phyloP scores from a whole-genome alignment of 768 basidiomycete genomes.

The Xanthoconium stramineum region DNA sequence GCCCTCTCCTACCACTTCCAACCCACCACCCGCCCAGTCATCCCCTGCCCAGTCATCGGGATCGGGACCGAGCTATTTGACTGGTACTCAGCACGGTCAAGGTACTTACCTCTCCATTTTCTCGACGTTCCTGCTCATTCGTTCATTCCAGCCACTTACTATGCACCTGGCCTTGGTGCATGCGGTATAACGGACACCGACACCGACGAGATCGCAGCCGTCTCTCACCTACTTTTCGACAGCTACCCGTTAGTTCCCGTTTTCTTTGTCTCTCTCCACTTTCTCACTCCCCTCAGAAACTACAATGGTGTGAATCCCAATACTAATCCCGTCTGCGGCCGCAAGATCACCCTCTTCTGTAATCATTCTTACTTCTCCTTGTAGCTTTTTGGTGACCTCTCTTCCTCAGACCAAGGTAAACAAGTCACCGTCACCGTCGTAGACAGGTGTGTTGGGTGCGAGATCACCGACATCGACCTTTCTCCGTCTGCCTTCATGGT shows the following conservation, averaged over 20 bases:
- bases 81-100: conserved; percentile 49
- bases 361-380: conserved; percentile 18
- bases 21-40: conserved; percentile 22
- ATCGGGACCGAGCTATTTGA: conserved; percentile 38
- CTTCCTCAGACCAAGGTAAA: conserved; percentile 48
- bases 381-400: conserved; percentile 6
- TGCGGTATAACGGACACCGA: conserved; percentile 36
- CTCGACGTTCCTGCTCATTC: not conserved
- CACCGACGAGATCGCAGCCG: conserved; percentile 35
- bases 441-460: conserved; percentile 65
- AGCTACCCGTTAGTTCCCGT: conserved; percentile 29
- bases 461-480: conserved; percentile 54
- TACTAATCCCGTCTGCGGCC: conserved; percentile 67
- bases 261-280: not conserved
- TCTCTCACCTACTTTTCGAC: conserved; percentile 34
- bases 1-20: no score
- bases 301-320: conserved; percentile 65
- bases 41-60: conserved; percentile 19
- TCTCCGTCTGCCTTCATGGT: conserved; percentile 60
- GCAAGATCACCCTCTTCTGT: conserved; percentile 46
- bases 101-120: conserved; percentile 26
- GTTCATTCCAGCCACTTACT: conserved; percentile 31
- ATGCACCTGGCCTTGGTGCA: conserved; percentile 36
- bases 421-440: conserved; percentile 46
- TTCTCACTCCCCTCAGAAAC: conserved; percentile 23